These are phyloP conservation scores for Neophaeococcomyces mojaviensis DNA, from an alignment of 2,329 filamentous ascomycete genomes.

Conservation along the genomic window DNA sequence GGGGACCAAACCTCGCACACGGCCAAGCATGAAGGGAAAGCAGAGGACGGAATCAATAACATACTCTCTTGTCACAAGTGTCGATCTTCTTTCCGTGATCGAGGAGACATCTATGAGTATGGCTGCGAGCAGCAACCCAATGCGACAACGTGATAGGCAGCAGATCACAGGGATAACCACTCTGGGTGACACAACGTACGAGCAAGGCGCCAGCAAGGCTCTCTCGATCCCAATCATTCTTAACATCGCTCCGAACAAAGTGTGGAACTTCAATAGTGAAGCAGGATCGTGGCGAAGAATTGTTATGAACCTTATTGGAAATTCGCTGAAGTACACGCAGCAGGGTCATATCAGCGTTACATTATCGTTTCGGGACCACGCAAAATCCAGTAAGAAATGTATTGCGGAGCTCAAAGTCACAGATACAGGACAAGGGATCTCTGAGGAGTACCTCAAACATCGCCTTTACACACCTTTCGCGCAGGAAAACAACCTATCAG, in stretches of 20 bases:
- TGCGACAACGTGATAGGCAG: not conserved
- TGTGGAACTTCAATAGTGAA: constrained; percentile 50
- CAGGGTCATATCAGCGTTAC: constrained; percentile 44
- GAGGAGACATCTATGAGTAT: constrained; percentile 22
- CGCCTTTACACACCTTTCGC: constrained; percentile 51
- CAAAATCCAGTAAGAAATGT: constrained; percentile 26
- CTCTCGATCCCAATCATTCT: not conserved
- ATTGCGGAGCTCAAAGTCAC: constrained; percentile 41
- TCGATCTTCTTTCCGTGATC: constrained; percentile 26
- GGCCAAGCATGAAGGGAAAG: not conserved
- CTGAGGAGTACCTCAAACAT: constrained; percentile 52
- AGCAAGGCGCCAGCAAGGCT: not conserved
- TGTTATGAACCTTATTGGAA: constrained; percentile 57
- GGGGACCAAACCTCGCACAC: not conserved
- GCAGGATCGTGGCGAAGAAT: constrained; percentile 49
- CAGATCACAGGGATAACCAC: not conserved
- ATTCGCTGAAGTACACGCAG: constrained; percentile 56
- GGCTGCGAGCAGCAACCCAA: constrained; percentile 35
- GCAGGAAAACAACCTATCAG: constrained; percentile 55
- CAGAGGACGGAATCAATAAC: constrained; percentile 14
- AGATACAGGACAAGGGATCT: constrained; percentile 62
- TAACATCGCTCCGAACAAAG: constrained; percentile 35
- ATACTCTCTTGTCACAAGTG: constrained; percentile 24
- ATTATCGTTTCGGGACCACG: constrained; percentile 29
- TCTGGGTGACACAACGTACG: not conserved